Evolutionary conservation across 495 filamentous ascomycete species (phyloP).

Genomic region (Neurospora sp.): DNA sequence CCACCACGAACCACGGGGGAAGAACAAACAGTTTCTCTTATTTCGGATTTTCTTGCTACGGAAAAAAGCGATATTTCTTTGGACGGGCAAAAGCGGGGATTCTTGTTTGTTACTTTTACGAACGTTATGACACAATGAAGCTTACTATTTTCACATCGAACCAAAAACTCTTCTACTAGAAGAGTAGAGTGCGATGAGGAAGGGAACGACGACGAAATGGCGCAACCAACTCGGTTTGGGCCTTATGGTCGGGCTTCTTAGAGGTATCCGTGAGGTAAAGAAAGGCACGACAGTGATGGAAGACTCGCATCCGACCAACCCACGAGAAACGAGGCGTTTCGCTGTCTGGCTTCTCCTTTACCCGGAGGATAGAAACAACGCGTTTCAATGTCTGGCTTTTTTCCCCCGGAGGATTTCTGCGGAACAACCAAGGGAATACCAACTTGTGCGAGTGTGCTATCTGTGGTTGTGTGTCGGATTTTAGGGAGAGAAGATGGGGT

Average conservation of each 20-base stretch:
- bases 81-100: not conserved
- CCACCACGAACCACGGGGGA: not conserved
- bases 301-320: not conserved
- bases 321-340: not conserved
- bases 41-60: not conserved
- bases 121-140: conserved; percentile 1
- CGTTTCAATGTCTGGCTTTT: no score
- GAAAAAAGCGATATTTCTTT: not conserved
- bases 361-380: no score
- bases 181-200: not conserved
- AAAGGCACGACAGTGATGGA: not conserved
- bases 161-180: not conserved
- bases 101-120: conserved; percentile 1
- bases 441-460: not conserved
- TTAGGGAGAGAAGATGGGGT: not conserved
- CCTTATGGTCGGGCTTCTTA: not conserved
- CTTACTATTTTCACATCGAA: not conserved
- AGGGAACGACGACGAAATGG: not conserved
- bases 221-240: not conserved
- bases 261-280: not conserved
- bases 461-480: not conserved
- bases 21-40: not conserved
- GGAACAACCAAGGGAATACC: not conserved
- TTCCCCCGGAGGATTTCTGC: not conserved
- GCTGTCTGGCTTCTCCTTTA: not conserved